Base-by-base conservation (phyloP, 371 early-diverging fungal species). In the Parasitella parasitica region DNA sequence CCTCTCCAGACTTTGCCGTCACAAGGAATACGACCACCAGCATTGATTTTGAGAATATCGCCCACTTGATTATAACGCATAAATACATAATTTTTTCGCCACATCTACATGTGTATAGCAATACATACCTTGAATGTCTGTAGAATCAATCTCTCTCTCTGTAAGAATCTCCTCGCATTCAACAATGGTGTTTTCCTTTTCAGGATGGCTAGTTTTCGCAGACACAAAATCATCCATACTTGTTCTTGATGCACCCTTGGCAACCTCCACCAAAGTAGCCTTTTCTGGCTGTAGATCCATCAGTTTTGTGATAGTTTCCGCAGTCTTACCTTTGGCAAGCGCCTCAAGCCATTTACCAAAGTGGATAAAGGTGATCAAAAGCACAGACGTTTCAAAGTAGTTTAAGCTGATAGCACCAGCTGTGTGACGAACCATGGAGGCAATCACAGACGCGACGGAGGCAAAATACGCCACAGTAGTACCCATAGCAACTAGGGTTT, bases 261-360 rank as follows among this genome's bases (percentile, higher is more conserved):
- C 46, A 7, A 71, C 53, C 30, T 73, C 67, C 0, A 77, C 80
- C 59, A 86, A 65, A 11, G 75, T 81, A 2, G 88, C 90, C 12
- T 69, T 77, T 36, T 88, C 87, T 0, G 90, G 88, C 53, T 88
- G 87, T 16, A 90, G 67, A 43, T 86, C 85, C 85, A 86, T 85
- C 39, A 90, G 62, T 58, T 88, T 85, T 20, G 87, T 85, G 26
- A 90, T 84, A 0, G 89, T 86, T 63, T 85, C 87, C 13, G 86
- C 86, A 0, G 90, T 87, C 60, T 86, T 85, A 41, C 87, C 88
- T 54, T 88, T 88, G 20, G 88, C 90, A 61, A 85, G 67, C 9
- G 86, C 84, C 56, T 90, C 89, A 12, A 90, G 72, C 85, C 86
- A 90, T 64, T 86, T 86, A 43, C 90, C 89, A 30, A 89, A 76